Evolutionary conservation across 2,329 filamentous ascomycete species (phyloP).

Genomic region (Rhinocladiella mackenziei): DNA sequence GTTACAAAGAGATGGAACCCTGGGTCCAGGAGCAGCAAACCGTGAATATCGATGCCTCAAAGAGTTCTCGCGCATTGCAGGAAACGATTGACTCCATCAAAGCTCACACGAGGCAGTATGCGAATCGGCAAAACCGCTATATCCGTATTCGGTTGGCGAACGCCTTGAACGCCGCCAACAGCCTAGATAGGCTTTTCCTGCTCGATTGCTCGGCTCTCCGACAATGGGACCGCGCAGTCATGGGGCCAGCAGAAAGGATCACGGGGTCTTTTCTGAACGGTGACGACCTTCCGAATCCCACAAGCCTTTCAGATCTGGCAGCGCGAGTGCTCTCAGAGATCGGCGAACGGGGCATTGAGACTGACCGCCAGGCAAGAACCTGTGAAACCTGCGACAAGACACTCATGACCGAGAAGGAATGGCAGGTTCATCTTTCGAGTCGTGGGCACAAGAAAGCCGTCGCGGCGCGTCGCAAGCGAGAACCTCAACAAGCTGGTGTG

Average conservation of each 20-base stretch:
- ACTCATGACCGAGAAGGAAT: slow-evolving; percentile 54
- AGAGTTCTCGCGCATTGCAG: not conserved
- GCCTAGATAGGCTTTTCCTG: slow-evolving; percentile 63
- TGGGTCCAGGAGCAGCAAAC: slow-evolving; percentile 53
- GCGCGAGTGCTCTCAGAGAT: slow-evolving; percentile 56
- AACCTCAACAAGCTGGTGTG: not conserved
- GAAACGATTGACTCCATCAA: slow-evolving; percentile 70
- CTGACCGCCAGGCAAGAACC: slow-evolving; percentile 50
- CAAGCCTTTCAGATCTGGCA: slow-evolving; percentile 57
- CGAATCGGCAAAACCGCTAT: slow-evolving; percentile 79
- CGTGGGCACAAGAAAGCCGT: slow-evolving; percentile 53
- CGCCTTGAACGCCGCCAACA: slow-evolving; percentile 55
- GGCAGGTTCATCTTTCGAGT: slow-evolving; percentile 55
- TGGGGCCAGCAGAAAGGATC: slow-evolving; percentile 60
- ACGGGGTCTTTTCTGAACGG: slow-evolving; percentile 60
- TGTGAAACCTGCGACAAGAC: slow-evolving; percentile 68
- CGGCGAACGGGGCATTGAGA: slow-evolving; percentile 44
- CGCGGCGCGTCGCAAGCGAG: slow-evolving; percentile 18
- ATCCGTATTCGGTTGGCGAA: slow-evolving; percentile 77
- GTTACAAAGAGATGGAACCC: slow-evolving; percentile 82
- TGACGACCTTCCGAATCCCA: slow-evolving; percentile 50
- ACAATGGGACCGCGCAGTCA: slow-evolving; percentile 61
- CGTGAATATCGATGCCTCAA: slow-evolving; percentile 8
- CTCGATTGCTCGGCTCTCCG: slow-evolving; percentile 71
- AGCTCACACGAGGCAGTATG: slow-evolving; percentile 80